Base-by-base conservation (phyloP, 768 basidiomycete species). In the Suillus weaverae region DNA sequence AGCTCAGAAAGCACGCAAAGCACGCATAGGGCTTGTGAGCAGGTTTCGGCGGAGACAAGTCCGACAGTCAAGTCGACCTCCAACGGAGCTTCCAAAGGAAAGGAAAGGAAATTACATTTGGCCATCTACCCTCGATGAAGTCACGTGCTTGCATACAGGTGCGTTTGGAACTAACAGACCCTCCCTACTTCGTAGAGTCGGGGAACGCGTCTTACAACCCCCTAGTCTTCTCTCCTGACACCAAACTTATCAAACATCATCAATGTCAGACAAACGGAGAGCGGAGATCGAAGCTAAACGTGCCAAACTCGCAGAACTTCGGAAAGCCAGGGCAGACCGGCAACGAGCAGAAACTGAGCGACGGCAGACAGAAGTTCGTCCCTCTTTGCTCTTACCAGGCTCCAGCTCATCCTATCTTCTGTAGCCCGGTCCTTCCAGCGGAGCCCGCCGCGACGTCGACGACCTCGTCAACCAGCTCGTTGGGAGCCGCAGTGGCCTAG, bases 221-320 rank as follows among this genome's bases (percentile, higher is more conserved):
- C 26, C 26, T 26, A 26, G n/a, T 68, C 73, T 63, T 38, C 35
- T 50, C 18, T 26, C 18, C 4, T 33, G 33, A n/a, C 20, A 14
- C 14, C 22, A 62, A 26, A 26, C 16, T 22, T 26, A 26, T 32
- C 32, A 11, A 2, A 35, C 10, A 20, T 14, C 61, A 39, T 41
- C 53, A 61, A 86, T 84, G 83, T 88, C 89, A 62, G 86, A 89
- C 70, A 85, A 85, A 77, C 84, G 94, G 57, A 80, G 92, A 72
- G 88, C 89, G 72, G 95, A 97, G 78, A 91, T 98, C 65, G 94
- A 95, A 76, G 92, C 89, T 32, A 99, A 98, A 79, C 82, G 89
- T 67, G 86, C 88, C 13, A 95, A 94, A 77, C 88, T 98, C 39
- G 92, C 88, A 59, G 93, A 94, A 67, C 82, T 97, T 43, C 83